A percentile compares a stretch with the other conserved stretches of the same genome.
These are phyloP conservation scores for Penstemon davidsonii DNA, from an alignment of 257 asterid genomes.

Conservation along the genomic window DNA sequence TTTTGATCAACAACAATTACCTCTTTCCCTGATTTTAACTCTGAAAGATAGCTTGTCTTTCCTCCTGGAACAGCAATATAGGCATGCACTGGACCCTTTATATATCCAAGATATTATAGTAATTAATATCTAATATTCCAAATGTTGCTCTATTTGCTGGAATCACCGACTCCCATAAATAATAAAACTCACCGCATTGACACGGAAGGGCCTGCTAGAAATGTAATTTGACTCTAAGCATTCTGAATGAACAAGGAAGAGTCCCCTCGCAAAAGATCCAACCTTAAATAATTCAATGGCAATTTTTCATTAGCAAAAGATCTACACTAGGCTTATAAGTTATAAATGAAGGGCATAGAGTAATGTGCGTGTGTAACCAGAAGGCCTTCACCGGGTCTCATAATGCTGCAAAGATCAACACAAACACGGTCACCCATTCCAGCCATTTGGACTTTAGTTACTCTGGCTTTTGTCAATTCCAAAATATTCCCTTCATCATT, in stretches of 20 bases:
- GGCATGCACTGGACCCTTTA: slow-evolving; percentile 85
- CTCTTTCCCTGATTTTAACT: slow-evolving; percentile 76
- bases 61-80: slow-evolving; percentile 81
- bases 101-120: slow-evolving; percentile 15
- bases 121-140: background rate
- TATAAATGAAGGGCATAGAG: background rate
- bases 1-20: slow-evolving; percentile 65
- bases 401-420: slow-evolving; percentile 90
- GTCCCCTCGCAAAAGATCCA: slow-evolving; percentile 95
- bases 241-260: slow-evolving; percentile 89
- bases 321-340: background rate
- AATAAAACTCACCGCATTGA: slow-evolving; percentile 73
- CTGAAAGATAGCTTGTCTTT: slow-evolving; percentile 83
- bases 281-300: slow-evolving; percentile 42
- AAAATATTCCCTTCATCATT: slow-evolving; percentile 48
- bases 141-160: slow-evolving; percentile 12
- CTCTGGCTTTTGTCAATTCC: slow-evolving; percentile 56
- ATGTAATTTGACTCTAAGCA: slow-evolving; percentile 87
- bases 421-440: slow-evolving; percentile 97
- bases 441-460: slow-evolving; percentile 61
- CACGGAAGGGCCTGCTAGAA: slow-evolving; percentile 94
- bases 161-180: background rate
- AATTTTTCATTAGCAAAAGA: slow-evolving; percentile 10
- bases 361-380: slow-evolving; percentile 51
- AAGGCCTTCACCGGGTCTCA: slow-evolving; percentile 97